Evolutionary conservation across 371 early-diverging fungal genomes (phyloP).

Genomic region (Umbelopsis sp.): DNA sequence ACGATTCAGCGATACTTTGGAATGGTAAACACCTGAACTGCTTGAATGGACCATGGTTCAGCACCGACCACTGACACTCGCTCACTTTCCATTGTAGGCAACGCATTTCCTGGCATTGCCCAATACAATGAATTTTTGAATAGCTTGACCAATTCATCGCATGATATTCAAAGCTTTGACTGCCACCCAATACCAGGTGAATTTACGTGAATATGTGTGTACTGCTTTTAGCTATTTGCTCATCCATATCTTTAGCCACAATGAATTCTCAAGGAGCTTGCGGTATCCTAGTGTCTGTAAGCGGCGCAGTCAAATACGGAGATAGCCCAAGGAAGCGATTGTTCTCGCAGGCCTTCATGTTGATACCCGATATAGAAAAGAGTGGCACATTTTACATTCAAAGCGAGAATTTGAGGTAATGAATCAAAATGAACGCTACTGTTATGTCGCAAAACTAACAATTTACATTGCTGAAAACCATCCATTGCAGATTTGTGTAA

Average conservation of each 20-base stretch:
- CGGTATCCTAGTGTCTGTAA: constrained; percentile 57
- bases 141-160: constrained; percentile 63
- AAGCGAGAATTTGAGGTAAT: constrained; percentile 60
- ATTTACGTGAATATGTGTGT: not conserved
- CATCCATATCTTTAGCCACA: constrained; percentile 28
- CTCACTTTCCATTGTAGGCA: constrained; percentile 37
- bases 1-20: constrained; percentile 73
- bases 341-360: constrained; percentile 73
- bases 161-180: constrained; percentile 65
- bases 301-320: constrained; percentile 66
- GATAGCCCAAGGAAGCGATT: constrained; percentile 52
- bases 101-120: constrained; percentile 57
- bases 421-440: not conserved
- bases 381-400: constrained; percentile 60
- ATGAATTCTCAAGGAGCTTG: constrained; percentile 50
- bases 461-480: no score
- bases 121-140: constrained; percentile 63
- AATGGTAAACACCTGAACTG: constrained; percentile 58
- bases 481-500: not conserved
- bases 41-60: not conserved
- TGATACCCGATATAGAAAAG: constrained; percentile 60
- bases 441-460: no score
- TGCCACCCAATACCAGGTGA: constrained; percentile 68
- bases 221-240: not conserved
- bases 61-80: not conserved